Evolutionary conservation across 148 eudicot genomes (phyloP).

Genomic region (Nepenthes gracilis): DNA sequence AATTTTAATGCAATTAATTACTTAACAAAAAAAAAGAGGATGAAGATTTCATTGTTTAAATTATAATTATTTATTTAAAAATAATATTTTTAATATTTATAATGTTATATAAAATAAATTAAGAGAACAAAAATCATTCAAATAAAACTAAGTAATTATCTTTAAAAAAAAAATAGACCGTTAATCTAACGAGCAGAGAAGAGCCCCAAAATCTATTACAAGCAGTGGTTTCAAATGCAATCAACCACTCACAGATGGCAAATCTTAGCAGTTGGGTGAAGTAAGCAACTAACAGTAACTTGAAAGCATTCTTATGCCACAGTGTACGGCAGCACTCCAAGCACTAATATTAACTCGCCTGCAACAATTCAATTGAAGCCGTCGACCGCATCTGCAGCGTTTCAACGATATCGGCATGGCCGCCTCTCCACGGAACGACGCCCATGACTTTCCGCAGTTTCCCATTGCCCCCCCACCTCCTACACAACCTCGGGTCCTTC

Average conservation of each 20-base stretch:
- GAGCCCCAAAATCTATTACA: too few relatives aligned
- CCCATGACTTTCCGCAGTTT: neutral
- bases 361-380: neutral
- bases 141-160: too few relatives aligned
- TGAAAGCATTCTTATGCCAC: conserved; percentile 17
- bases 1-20: too few relatives aligned
- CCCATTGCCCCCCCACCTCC: conserved; percentile 8
- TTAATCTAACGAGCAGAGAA: too few relatives aligned
- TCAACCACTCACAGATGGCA: conserved; percentile 5
- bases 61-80: too few relatives aligned
- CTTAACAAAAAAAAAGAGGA: too few relatives aligned
- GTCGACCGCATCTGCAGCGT: neutral
- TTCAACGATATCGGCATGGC: conserved; percentile 9
- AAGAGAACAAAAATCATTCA: too few relatives aligned
- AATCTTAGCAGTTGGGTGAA: conserved; percentile 19
- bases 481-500: neutral
- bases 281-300: conserved; percentile 18
- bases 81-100: too few relatives aligned
- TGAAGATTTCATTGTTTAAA: too few relatives aligned
- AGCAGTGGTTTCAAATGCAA: conserved; percentile 32
- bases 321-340: neutral
- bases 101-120: too few relatives aligned
- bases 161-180: too few relatives aligned
- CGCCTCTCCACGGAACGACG: neutral
- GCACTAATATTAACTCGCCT: neutral